Base-by-base conservation (phyloP, 2,329 filamentous ascomycete species). In the Nothophoma quercina region DNA sequence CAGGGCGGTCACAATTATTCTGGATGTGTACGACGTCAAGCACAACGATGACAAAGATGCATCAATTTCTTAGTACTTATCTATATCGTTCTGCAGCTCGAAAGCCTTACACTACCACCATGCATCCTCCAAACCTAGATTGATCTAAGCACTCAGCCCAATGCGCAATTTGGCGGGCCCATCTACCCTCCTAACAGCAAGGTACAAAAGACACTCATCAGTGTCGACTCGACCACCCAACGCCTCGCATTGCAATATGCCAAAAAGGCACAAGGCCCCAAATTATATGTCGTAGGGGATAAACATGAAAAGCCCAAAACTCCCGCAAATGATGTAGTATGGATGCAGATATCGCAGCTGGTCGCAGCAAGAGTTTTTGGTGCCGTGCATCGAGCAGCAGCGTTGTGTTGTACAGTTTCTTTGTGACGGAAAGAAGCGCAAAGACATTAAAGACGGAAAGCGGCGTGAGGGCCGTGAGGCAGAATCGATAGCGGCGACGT, bases 401-500 rank as follows among this genome's bases (percentile, higher is more conserved):
- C 48, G 39, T 52, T 43, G 28, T 55, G 51, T 56, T 56, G 39
- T 56, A 56, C 53, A 56, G 30, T 53, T 48, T 55, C 41, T 51
- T 43, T 42, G 36, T 46, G 22, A 12, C 15, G 3, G 33, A 47
- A 38, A 43, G 19, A 38, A 47, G 46, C 28, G 52, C 47, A 38
- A 36, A 55, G 46, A 47, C 52, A 51, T 47, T 51, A 51, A 39
- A 12, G 33, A 43, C 21, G 33, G 12, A 41, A 39, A 53, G 13
- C 16, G 38, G 44, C 43, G 21, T 39, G 5, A 30, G 21, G 15
- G 16, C 33, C 36, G 46, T 34, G 26, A 12, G 35, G 32, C 38
- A 45, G 45, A 8, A 28, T 49, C 46, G 45, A 49, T 39, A 28
- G 12, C 23, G 32, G 23, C 44, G 58, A 62, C 71, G 71, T 74